phyloP scores from a whole-genome alignment of 108 stramenopile genomes.

The Nitzschia sp. region DNA sequence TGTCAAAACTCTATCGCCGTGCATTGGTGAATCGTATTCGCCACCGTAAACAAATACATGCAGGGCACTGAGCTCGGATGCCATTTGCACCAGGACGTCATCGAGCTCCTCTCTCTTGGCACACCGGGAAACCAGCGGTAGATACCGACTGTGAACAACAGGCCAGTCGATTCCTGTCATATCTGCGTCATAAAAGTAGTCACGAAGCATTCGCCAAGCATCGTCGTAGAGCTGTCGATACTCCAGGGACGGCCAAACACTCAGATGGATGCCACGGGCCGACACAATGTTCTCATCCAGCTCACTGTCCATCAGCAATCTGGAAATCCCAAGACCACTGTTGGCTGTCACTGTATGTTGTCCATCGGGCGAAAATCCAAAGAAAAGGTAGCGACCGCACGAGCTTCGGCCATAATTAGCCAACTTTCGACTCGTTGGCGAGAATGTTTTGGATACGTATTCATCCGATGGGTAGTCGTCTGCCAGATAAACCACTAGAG shows the following conservation, averaged over 20 bases:
- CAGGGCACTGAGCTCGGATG: slow-evolving; percentile 70
- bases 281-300: slow-evolving; percentile 48
- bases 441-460: slow-evolving; percentile 22
- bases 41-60: slow-evolving; percentile 82
- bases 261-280: slow-evolving; percentile 31
- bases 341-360: slow-evolving; percentile 35
- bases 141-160: slow-evolving; percentile 55
- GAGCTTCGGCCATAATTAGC: slow-evolving; percentile 31
- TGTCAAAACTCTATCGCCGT: slow-evolving; percentile 26
- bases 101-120: slow-evolving; percentile 73
- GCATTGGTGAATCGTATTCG: slow-evolving; percentile 57
- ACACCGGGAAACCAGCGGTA: slow-evolving; percentile 57
- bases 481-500: slow-evolving; percentile 33
- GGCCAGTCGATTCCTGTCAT: slow-evolving; percentile 68
- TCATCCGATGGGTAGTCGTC: slow-evolving; percentile 54
- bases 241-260: slow-evolving; percentile 68
- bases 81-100: slow-evolving; percentile 76
- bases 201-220: slow-evolving; percentile 73
- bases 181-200: slow-evolving; percentile 70
- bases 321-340: slow-evolving; percentile 15
- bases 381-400: slow-evolving; percentile 31
- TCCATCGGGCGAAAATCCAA: slow-evolving; percentile 35
- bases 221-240: slow-evolving; percentile 74
- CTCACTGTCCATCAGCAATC: slow-evolving; percentile 12
- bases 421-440: slow-evolving; percentile 7